phyloP scores from a whole-genome alignment of 1,284 basidiomycete species.

The Ceratobasidium sp. region DNA sequence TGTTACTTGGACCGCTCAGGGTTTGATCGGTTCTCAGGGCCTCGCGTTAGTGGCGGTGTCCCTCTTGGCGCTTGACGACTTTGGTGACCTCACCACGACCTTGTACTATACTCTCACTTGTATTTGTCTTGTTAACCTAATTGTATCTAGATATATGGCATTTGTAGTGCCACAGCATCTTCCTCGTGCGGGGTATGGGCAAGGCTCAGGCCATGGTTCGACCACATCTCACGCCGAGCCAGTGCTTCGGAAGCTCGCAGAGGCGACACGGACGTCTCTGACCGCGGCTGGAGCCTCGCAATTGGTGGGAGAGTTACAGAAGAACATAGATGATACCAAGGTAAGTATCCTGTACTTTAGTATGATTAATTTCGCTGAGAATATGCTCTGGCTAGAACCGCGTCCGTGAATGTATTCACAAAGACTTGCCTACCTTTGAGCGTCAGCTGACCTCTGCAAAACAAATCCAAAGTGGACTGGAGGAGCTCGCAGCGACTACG shows the following conservation, averaged over 20 bases:
- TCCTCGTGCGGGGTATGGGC: slow-evolving; percentile 63
- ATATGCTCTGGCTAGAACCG: slow-evolving; percentile 53
- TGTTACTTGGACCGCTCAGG: not conserved
- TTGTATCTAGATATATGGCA: slow-evolving; percentile 57
- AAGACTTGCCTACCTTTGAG: slow-evolving; percentile 66
- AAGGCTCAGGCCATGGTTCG: slow-evolving; percentile 59
- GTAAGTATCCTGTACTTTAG: slow-evolving; percentile 50
- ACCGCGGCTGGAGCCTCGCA: slow-evolving; percentile 64
- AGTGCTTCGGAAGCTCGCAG: slow-evolving; percentile 71
- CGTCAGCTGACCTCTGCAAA: slow-evolving; percentile 65
- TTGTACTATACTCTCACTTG: not conserved
- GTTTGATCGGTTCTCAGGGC: slow-evolving; percentile 5
- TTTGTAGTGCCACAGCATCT: slow-evolving; percentile 73
- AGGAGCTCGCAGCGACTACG: slow-evolving; percentile 59
- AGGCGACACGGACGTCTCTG: slow-evolving; percentile 62
- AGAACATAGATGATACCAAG: slow-evolving; percentile 69
- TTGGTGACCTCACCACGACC: not conserved
- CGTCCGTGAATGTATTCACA: slow-evolving; percentile 71
- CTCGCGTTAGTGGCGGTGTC: not conserved
- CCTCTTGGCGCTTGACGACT: not conserved
- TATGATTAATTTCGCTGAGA: slow-evolving; percentile 23
- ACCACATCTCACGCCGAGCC: slow-evolving; percentile 38
- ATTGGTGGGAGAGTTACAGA: slow-evolving; percentile 74
- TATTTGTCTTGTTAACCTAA: too few species aligned
- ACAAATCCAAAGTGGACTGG: slow-evolving; percentile 66